Base-by-base conservation (phyloP, 805 yeast species). In the Lachancea quebecensis region DNA sequence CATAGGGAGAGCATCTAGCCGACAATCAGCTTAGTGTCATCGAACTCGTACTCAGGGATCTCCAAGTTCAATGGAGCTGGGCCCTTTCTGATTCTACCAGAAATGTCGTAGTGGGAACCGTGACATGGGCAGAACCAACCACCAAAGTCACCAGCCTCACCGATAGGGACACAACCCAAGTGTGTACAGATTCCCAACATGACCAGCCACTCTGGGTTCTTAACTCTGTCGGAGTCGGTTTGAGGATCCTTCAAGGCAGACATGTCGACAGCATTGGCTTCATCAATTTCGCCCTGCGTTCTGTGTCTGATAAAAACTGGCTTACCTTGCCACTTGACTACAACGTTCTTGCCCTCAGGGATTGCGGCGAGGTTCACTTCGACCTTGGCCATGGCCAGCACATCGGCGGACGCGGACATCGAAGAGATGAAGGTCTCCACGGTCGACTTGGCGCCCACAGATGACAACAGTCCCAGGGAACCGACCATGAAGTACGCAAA, bases 51-150 rank as follows among this genome's bases (percentile, higher is more conserved):
- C 60, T 79, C 75, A 60, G 99, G 99, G 62, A 93, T 78, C 77
- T 93, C 99, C 76, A 93, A 81, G 79, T 93, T 93, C 71, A 88
- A 80, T 66, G 99, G 99, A 67, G 99, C 99, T 60, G 99, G 99
- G 60, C 99, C 99, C 77, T 81, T 91, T 82, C 99, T 88, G 69
- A 93, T 91, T 83, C 99, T 91, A 71, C 99, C 99, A 54, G 97
- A 90, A 74, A 95, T 95, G 75, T 93, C 99, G 74, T 93, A 93
- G 73, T 95, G 99, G 67, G 98, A 91, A 80, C 99, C 99, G 79
- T 95, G 99, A 78, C 99, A 93, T 56, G 99, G 99, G 74, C 99
- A 93, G 91, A 93, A 93, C 99, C 99, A 93, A 69, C 99, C 99
- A 69, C 97, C 98, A 62, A 79, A 93, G 72, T 93, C 99, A 74